These are phyloP conservation scores for Lecanosticta acicola DNA, from an alignment of 2,329 filamentous ascomycete genomes.

Conservation along the genomic window DNA sequence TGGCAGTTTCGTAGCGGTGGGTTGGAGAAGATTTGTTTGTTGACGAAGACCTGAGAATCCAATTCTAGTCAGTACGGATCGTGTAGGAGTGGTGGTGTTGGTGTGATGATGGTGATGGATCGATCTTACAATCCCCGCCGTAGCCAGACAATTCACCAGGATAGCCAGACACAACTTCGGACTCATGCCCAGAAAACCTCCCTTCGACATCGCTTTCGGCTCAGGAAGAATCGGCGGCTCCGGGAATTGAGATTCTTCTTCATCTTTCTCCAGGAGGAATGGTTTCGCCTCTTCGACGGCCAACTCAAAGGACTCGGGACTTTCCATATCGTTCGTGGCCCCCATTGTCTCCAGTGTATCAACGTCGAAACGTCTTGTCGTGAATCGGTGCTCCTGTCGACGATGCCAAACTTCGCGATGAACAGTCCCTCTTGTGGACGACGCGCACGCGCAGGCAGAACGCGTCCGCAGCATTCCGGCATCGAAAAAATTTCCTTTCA, in stretches of 20 bases:
- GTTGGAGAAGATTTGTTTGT: conserved; percentile 64
- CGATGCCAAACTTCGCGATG: no score
- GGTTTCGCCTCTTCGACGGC: conserved; percentile 14
- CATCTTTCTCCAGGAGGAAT: conserved; percentile 14
- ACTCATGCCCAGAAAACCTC: conserved; percentile 6
- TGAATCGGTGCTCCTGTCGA: no score
- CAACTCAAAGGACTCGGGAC: not conserved
- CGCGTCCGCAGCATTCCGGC: no score
- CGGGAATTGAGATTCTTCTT: conserved; percentile 5
- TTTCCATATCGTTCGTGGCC: not conserved
- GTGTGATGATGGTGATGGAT: not conserved
- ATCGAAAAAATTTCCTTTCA: no score
- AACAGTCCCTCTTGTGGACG: no score
- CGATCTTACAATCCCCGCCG: conserved; percentile 20
- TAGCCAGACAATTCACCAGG: conserved; percentile 18
- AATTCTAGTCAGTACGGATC: no score
- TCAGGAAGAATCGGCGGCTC: not conserved
- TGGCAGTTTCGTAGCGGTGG: conserved; percentile 57
- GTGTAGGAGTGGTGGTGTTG: not conserved
- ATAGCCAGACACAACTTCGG: conserved; percentile 20
- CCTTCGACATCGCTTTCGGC: not conserved
- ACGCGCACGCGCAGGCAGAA: no score
- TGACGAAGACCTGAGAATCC: conserved; percentile 62
- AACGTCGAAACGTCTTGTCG: no score
- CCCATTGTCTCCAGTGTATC: no score